Base-by-base conservation (phyloP, 2,329 filamentous ascomycete genomes). In the Aspergillus neotritici region DNA sequence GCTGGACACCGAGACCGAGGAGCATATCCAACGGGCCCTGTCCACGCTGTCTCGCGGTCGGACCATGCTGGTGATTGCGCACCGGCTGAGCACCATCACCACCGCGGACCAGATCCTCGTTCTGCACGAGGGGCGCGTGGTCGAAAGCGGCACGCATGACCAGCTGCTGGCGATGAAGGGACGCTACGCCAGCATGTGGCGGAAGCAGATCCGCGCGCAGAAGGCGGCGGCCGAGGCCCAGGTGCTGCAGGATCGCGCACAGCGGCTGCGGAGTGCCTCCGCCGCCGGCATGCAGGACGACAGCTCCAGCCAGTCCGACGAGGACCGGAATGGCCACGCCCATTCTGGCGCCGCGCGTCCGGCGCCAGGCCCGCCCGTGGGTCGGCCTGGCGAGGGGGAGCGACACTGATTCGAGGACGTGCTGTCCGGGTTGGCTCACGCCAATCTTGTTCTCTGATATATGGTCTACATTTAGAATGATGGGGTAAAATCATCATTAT, bases 21-120 rank as follows among this genome's bases (percentile, higher is more conserved):
- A 94, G 64, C 86, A 94, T 61, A 95, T 96, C 47, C 90, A 96
- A 66, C 80, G 84, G 46, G 89, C 90, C 30, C 78, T 98, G 28
- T 83, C 83, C 45, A 87, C 79, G 11, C 80, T 97, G 36, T 87
- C 87, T 12, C 76, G 84, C 54, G 90, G 89, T 38, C 85, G 93
- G 36, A 98, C 93, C 1, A 84, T 96, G 72, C 79, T 98, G 48
- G 89, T 97, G 40, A 97, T 98, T 69, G 93, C 93, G 40, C 88
- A 94, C 66, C 84, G 88, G 41, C 72, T 95, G 16, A 93, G 87
- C 28, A 89, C 84, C 1, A 91, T 93, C 55, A 90, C 86, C 3
- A 84, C 86, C 45, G 88, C 88, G 8, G 86, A 94, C 62, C 86
- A 90, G 58, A 89, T 94, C 48, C 73, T 89, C 41, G 87, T 94